Percentiles rank a stretch among this genome's conserved stretches.
phyloP scores from a whole-genome alignment of 2,329 filamentous ascomycete genomes.

The Alternaria brassicicola region DNA sequence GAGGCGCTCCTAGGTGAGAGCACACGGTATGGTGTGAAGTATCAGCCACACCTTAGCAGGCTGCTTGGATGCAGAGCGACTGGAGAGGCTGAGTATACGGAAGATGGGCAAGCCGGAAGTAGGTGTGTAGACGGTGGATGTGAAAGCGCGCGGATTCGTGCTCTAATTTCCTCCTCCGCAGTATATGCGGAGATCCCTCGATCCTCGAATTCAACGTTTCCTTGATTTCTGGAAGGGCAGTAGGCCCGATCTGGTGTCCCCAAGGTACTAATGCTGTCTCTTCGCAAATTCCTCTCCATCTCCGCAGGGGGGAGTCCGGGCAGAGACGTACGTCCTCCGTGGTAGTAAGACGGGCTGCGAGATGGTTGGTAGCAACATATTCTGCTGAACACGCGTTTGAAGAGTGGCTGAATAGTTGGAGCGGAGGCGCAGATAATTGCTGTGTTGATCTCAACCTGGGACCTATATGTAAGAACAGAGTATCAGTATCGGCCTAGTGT shows the following conservation, averaged over 20 bases:
- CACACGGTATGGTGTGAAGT: not conserved
- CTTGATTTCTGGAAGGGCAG: not conserved
- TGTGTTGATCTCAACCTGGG: conserved; percentile 36
- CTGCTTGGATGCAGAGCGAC: not conserved
- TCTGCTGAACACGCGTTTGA: conserved; percentile 22
- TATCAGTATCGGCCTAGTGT: not conserved
- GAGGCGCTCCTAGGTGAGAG: not conserved
- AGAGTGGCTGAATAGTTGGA: conserved; percentile 31
- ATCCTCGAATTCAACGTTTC: not conserved
- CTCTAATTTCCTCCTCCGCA: conserved; percentile 2
- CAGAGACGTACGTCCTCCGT: conserved; percentile 2
- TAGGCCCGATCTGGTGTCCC: not conserved
- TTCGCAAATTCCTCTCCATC: not conserved
- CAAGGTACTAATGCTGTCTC: conserved; percentile 6
- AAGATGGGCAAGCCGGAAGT: not conserved
- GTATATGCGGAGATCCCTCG: not conserved
- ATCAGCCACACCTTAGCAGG: not conserved
- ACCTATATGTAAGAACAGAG: not conserved
- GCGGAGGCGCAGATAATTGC: conserved; percentile 33
- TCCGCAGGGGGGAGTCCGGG: not conserved
- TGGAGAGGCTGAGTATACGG: not conserved
- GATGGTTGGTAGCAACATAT: conserved; percentile 12
- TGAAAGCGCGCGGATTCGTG: conserved; percentile 5
- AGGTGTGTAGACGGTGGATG: not conserved
- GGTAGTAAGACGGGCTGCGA: conserved; percentile 17